Evolutionary conservation across 495 filamentous ascomycete species (phyloP).

Genomic region (Aspergillus funiculosus): DNA sequence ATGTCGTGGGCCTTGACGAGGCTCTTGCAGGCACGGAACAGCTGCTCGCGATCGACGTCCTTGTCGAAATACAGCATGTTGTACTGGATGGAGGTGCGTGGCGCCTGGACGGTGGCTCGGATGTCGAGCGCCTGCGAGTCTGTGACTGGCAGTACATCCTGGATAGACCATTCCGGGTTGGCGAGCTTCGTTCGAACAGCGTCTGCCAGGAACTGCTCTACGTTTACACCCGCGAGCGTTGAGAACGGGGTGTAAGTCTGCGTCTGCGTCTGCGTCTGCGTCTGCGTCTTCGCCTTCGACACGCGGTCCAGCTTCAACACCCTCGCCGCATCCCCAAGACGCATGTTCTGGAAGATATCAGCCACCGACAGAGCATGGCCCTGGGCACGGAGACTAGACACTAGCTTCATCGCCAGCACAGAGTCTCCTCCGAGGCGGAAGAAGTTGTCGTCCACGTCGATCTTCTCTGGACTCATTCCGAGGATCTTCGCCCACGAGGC

Average conservation of each 20-base stretch:
- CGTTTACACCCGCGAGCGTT: conserved; percentile 27
- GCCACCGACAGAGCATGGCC: conserved; percentile 35
- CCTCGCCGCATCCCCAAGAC: conserved; percentile 33
- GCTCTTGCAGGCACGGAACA: conserved; percentile 31
- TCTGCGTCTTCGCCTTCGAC: conserved; percentile 9
- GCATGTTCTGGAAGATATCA: conserved; percentile 46
- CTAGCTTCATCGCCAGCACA: conserved; percentile 42
- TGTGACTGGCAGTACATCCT: conserved; percentile 31
- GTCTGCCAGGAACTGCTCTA: conserved; percentile 25
- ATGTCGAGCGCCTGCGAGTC: conserved; percentile 45
- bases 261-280: no score
- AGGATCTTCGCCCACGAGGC: conserved; percentile 44
- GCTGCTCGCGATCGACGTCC: conserved; percentile 22
- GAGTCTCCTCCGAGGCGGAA: conserved; percentile 46
- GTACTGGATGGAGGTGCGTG: conserved; percentile 44
- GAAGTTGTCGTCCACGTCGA: conserved; percentile 44
- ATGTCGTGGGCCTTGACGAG: conserved; percentile 54
- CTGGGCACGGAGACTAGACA: conserved; percentile 30
- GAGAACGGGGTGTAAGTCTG: conserved; percentile 33
- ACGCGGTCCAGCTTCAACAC: conserved; percentile 25
- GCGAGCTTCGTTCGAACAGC: conserved; percentile 27
- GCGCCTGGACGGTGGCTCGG: conserved; percentile 43
- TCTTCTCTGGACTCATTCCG: conserved; percentile 26
- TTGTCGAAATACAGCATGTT: conserved; percentile 36
- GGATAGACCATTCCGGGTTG: conserved; percentile 27